Base-by-base conservation (phyloP, 306 rosid genomes). In the Malus sieversii region DNA sequence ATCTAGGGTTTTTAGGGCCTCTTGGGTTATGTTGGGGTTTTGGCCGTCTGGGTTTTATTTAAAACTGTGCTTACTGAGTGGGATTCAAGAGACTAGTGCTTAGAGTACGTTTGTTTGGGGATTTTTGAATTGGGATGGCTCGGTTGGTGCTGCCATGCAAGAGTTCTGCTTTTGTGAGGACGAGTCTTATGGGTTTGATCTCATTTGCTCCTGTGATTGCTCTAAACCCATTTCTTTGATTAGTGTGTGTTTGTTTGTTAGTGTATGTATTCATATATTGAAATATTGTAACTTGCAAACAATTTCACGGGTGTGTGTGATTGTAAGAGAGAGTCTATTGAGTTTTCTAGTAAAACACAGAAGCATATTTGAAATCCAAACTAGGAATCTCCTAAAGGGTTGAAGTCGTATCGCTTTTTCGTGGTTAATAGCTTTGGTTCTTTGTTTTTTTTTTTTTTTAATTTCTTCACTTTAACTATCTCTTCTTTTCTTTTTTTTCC, bases 141-240 rank as follows among this genome's bases (percentile, higher is more conserved):
- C 87, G 88, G 75, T 81, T 85, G 86, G 87, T 85, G 74, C 74
- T 85, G 66, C 91, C 89, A 2, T 77, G 76, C 77, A 88, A 83
- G 83, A 66, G 77, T 79, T 73, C 79, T 77, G 85, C 83, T 53
- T 81, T 70, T 65, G 79, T 80, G 70, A 87, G 89, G 87, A 81
- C 75, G 74, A 78, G 82, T 78, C 87, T 87, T 12, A 60, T 83
- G 76, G 88, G 86, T 63, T 85, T 88, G 78, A 82, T 85, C 75
- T 85, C 88, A 65, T 68, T 81, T 81, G 72, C 85, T 81, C 85
- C 80, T 72, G 88, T 83, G 88, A 88, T 83, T 88, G 64, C 71
- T 68, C 46, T 75, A 70, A 70, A 53, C 81, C 67, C 68, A 44
- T 55, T 44, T 62, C 62, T 75, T 30, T 16, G 8, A 35, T 71